These are phyloP conservation scores for Trypanosomatidae sp. DNA, from an alignment of 208 protist genomes.

Conservation along the genomic window DNA sequence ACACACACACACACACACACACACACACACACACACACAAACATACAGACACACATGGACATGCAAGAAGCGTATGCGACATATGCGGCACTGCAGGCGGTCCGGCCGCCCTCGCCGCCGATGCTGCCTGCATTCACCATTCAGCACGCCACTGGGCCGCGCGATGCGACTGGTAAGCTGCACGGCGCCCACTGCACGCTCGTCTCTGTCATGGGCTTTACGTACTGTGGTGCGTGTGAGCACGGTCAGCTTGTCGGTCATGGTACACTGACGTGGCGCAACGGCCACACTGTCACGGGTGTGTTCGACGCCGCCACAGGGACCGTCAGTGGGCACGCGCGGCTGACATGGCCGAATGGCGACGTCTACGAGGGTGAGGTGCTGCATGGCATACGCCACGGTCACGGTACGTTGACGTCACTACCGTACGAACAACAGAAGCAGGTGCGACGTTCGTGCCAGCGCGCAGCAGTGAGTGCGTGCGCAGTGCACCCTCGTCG, in stretches of 20 bases:
- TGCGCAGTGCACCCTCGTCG: too few relatives aligned
- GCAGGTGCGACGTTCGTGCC: too few relatives aligned
- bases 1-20: too few relatives aligned
- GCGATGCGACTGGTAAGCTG: conserved; percentile 9
- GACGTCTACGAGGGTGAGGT: conserved; percentile 52
- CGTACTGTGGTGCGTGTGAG: conserved; percentile 28
- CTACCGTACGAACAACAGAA: too few relatives aligned
- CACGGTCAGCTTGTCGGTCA: conserved; percentile 32
- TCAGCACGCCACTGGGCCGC: conserved; percentile 6
- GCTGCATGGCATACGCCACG: conserved; percentile 53
- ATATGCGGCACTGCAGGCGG: conserved; percentile 17
- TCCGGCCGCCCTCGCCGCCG: background rate
- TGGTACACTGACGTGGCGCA: conserved; percentile 32
- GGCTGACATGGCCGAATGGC: conserved; percentile 45
- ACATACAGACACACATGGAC: background rate
- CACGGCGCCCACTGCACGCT: conserved; percentile 6
- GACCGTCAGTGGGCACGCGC: conserved; percentile 10
- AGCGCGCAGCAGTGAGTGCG: too few relatives aligned
- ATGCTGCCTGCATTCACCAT: conserved; percentile 20
- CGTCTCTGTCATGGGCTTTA: conserved; percentile 43
- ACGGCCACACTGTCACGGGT: conserved; percentile 31
- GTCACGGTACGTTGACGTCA: conserved; percentile 44
- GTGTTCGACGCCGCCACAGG: conserved; percentile 18
- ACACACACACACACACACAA: too few relatives aligned
- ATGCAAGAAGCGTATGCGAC: conserved; percentile 9